Base-by-base conservation (phyloP, 192 early-diverging fungal genomes). In the Kappamyces sp. region DNA sequence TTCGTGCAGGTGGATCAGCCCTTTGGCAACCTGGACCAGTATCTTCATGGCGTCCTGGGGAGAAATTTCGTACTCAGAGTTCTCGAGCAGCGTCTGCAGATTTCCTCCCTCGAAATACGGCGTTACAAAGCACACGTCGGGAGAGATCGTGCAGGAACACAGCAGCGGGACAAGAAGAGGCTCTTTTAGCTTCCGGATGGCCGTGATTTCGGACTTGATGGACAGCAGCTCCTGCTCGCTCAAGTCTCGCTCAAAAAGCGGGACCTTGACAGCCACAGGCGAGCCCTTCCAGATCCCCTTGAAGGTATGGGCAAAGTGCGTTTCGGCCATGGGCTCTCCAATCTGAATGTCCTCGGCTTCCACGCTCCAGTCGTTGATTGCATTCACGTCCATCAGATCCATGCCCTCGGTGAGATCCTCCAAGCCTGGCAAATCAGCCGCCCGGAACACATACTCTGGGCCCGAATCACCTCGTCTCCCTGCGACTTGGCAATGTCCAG, bases 91-190 rank as follows among this genome's bases (percentile, higher is more conserved):
- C 12, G 23, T 49, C 36, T 53, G 60, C 39, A 74, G 44, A 42
- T 61, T 59, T 0, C 70, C 73, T 31, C 49, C 37, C 2, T 40
- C 51, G 1, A 58, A 46, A 31, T 52, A 74, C 48, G 71, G 69
- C 7, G 65, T 69, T 59, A 80, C 47, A 10, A 75, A 47, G 48
- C 60, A 68, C 0, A 78, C 54, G 55, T 78, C 63, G 4, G 75
- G 75, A 0, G 70, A 49, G 2, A 54, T 50, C 9, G 65, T 42
- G 53, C 78, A 73, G 1, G 68, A 64, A 0, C 61, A 71, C 31
- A 78, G 33, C 3, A 78, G 10, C 9, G 66, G 48, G 12, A 60
- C 15, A 4, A 79, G 38, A 40, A 62, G 64, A 12, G 64, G 38
- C 62, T 76, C 65, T 13, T 62, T 51, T 12, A 73, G 58, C 61